Evolutionary conservation across 495 filamentous ascomycete species (phyloP).

Genomic region (Daldinia childiae): DNA sequence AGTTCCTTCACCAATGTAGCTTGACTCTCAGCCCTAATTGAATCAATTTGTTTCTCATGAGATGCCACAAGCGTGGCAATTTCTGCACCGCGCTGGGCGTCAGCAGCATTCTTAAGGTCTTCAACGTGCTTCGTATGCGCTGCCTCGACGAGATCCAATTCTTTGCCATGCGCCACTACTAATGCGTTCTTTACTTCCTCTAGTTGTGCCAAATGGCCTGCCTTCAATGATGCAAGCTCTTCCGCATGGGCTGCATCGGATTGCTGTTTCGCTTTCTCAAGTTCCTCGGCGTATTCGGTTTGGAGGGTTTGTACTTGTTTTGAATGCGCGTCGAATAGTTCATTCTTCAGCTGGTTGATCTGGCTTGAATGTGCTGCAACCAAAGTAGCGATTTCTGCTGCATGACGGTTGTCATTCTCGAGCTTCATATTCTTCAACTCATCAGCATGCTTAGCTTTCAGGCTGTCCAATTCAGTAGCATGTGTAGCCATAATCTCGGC

Average conservation of each 20-base stretch:
- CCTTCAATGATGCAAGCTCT: conserved; percentile 50
- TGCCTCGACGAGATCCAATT: conserved; percentile 51
- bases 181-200: conserved; percentile 48
- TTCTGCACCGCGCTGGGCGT: conserved; percentile 28
- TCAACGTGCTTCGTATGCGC: conserved; percentile 52
- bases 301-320: conserved; percentile 59
- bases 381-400: conserved; percentile 41
- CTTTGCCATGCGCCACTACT: conserved; percentile 36
- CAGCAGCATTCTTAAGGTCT: conserved; percentile 23
- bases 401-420: conserved; percentile 44
- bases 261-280: conserved; percentile 45
- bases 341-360: conserved; percentile 52
- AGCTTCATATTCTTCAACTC: conserved; percentile 48
- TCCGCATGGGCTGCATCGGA: conserved; percentile 45
- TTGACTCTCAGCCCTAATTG: conserved; percentile 37
- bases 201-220: conserved; percentile 48
- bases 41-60: conserved; percentile 38
- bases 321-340: conserved; percentile 55
- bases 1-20: conserved; percentile 39
- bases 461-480: conserved; percentile 34
- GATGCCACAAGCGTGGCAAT: conserved; percentile 35
- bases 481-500: conserved; percentile 42
- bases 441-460: conserved; percentile 45
- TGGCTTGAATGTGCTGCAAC: conserved; percentile 35
- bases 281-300: conserved; percentile 49